Conservation (phyloP, 2,329 filamentous ascomycete genomes). For the Hortaea sp. region DNA sequence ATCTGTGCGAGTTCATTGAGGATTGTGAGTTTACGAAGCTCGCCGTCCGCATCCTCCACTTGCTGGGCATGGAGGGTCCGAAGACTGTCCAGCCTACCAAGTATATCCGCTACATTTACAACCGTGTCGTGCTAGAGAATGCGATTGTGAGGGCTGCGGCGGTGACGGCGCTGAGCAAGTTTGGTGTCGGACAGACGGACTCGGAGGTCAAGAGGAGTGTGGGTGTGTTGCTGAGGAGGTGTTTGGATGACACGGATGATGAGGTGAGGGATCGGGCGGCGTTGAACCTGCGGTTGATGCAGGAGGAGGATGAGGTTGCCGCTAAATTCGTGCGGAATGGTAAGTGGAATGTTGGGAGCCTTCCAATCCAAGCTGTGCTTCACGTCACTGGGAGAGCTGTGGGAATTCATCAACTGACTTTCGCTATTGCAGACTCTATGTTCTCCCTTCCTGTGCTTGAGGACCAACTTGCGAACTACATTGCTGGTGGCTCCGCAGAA, state of each 20-base stretch:
- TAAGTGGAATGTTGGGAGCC: slow-evolving; percentile 26
- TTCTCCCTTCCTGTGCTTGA: slow-evolving; percentile 92
- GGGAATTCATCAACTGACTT: neutral
- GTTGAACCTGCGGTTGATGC: slow-evolving; percentile 84
- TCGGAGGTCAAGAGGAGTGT: slow-evolving; percentile 95
- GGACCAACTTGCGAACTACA: slow-evolving; percentile 95
- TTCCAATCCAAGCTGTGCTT: neutral
- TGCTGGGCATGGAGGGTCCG: slow-evolving; percentile 87
- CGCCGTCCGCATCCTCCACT: slow-evolving; percentile 85
- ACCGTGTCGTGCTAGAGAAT: slow-evolving; percentile 93
- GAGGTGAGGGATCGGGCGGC: slow-evolving; percentile 94
- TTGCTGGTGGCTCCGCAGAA: slow-evolving; percentile 80
- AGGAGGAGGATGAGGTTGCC: slow-evolving; percentile 70
- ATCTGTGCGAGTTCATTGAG: slow-evolving; percentile 97
- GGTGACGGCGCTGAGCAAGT: slow-evolving; percentile 91
- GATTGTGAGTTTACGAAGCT: slow-evolving; percentile 99
- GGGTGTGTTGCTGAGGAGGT: slow-evolving; percentile 80
- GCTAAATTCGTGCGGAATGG: slow-evolving; percentile 86
- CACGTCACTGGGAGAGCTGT: neutral
- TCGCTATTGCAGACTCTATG: slow-evolving; percentile 61
- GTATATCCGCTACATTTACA: slow-evolving; percentile 99
- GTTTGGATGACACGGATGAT: slow-evolving; percentile 92
- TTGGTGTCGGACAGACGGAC: slow-evolving; percentile 93
- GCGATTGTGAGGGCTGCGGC: slow-evolving; percentile 90
- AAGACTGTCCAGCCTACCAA: slow-evolving; percentile 94